Base-by-base conservation (phyloP, 2,329 filamentous ascomycete species). In the Ophiostoma montium region DNA sequence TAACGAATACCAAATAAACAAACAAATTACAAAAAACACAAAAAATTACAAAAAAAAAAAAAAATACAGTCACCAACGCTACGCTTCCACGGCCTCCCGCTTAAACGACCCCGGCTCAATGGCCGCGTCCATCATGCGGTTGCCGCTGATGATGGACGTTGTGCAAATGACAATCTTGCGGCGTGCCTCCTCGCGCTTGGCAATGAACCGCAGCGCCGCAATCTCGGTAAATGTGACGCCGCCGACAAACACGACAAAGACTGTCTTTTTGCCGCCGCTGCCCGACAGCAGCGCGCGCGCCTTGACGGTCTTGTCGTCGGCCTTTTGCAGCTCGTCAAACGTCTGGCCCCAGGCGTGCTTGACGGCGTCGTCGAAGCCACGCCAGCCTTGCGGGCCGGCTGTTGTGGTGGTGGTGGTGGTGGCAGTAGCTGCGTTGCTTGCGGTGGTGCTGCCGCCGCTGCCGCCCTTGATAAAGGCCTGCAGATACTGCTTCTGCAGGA, bases 211-310 rank as follows among this genome's bases (percentile, higher is more conserved):
- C 61, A 98, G 63, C 18, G 94, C 92, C 36, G 94, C 88, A 62
- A 98, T 90, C 66, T 98, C 92, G 0, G 92, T 90, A 61, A 94
- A 95, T 0, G 88, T 95, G 49, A 98, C 85, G 2, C 92, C 94
- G n/a, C 92, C 92, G 16, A 98, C 70, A 65, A 96, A 96, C 57
- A 96, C 94, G n/a, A 98, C 82, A 60, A 95, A 86, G 1, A 94
- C 83, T 0, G 85, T 90, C 70, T 95, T 94, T 62, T 80, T 81
- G 46, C 78, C 78, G 15, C 76, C 76, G 45, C 71, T 79, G 0
- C 88, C 86, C 43, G 86, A 86, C 35, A 98, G 70, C 23, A 94
- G 76, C 52, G 86, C 82, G 50, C 88, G 75, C 15, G 90, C 90
- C 59, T 90, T 89, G 31, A 90, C 80, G 1, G 89, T 88, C 63